Conservation (phyloP, 2,329 filamentous ascomycete genomes). For the Clonostachys rosea region DNA sequence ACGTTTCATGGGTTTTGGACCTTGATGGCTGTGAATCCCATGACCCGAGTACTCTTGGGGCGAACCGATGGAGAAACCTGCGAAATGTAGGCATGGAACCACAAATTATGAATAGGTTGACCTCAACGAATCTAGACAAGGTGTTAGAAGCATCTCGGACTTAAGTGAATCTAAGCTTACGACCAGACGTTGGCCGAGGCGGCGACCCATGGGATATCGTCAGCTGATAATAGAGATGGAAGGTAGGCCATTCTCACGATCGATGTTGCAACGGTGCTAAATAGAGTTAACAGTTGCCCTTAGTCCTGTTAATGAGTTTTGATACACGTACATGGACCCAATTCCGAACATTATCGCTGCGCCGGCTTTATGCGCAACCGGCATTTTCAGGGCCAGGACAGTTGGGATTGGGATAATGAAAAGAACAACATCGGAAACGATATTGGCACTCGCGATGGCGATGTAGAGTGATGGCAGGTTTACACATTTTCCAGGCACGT, state of each 20-base stretch:
- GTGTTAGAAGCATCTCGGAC: no score
- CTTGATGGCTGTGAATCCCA: no score
- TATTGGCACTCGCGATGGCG: conserved; percentile 39
- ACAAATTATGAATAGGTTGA: conserved; percentile 33
- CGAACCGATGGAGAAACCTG: conserved; percentile 23
- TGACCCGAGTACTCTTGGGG: no score
- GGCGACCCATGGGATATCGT: no score
- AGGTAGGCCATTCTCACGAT: conserved; percentile 19
- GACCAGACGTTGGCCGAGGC: no score
- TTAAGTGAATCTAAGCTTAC: no score
- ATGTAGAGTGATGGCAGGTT: conserved; percentile 41
- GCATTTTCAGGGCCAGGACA: conserved; percentile 36
- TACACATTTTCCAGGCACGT: conserved; percentile 29
- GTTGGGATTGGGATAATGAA: conserved; percentile 33
- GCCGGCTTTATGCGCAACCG: conserved; percentile 36
- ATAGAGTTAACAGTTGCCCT: neutral
- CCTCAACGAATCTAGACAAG: conserved; percentile 17
- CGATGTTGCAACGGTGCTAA: conserved; percentile 25
- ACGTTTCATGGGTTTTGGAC: no score
- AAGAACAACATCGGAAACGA: conserved; percentile 40
- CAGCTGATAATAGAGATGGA: conserved; percentile 8
- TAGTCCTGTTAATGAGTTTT: neutral
- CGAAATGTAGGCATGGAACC: conserved; percentile 31
- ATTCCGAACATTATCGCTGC: conserved; percentile 37
- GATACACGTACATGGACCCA: conserved; percentile 21